Evolutionary conservation across 164 flowering plant species (phyloP).

Genomic region (Annona squamosa): DNA sequence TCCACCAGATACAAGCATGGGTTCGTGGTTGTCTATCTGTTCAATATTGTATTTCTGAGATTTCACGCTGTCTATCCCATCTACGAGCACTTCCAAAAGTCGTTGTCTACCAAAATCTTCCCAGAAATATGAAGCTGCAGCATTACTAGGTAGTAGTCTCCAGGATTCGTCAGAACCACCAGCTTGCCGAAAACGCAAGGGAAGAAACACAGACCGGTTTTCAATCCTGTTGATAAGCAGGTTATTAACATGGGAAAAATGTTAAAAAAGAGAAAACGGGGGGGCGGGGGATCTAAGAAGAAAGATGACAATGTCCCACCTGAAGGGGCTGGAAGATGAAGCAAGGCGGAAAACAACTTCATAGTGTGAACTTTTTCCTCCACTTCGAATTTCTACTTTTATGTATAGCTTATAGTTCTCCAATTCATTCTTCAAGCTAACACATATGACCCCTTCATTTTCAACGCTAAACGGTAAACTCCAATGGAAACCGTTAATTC

Average conservation of each 20-base stretch:
- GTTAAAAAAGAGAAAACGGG: neutral
- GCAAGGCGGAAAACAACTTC: slow-evolving; percentile 84
- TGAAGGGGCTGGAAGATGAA: slow-evolving; percentile 77
- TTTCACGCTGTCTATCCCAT: slow-evolving; percentile 52
- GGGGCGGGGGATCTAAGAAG: neutral
- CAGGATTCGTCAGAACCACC: slow-evolving; percentile 78
- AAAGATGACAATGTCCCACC: slow-evolving; percentile 31
- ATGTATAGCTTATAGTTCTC: slow-evolving; percentile 33
- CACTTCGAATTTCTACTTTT: slow-evolving; percentile 77
- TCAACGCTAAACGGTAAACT: slow-evolving; percentile 79
- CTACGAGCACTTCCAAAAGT: slow-evolving; percentile 63
- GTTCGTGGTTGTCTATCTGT: slow-evolving; percentile 72
- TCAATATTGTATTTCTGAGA: slow-evolving; percentile 74
- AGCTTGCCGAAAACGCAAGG: slow-evolving; percentile 83
- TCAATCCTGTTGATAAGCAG: slow-evolving; percentile 63
- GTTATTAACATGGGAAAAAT: neutral
- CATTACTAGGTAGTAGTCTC: slow-evolving; percentile 63
- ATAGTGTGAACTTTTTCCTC: slow-evolving; percentile 62
- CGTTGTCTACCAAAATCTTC: slow-evolving; percentile 90
- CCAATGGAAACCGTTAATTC: slow-evolving; percentile 77
- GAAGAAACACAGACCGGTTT: slow-evolving; percentile 72
- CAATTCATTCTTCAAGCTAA: slow-evolving; percentile 46
- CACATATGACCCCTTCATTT: slow-evolving; percentile 68
- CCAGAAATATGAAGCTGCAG: slow-evolving; percentile 85
- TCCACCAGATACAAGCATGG: slow-evolving; percentile 40